Evolutionary conservation across 202 grass and related monocot species (phyloP).

Genomic region (Zizania palustris): DNA sequence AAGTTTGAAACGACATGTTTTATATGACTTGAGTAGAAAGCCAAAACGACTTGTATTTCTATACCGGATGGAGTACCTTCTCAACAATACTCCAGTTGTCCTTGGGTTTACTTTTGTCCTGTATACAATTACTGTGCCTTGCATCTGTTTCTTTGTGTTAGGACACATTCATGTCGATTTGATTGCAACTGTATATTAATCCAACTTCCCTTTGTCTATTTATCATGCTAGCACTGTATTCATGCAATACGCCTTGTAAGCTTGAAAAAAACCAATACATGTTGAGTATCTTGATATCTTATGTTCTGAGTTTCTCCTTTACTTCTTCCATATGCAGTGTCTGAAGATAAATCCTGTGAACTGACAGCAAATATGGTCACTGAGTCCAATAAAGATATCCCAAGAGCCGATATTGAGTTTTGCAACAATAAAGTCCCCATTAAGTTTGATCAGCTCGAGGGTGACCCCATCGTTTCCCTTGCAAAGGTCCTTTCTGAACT

Average conservation of each 20-base stretch:
- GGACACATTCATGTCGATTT: background rate
- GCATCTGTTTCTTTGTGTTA: background rate
- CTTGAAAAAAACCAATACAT: background rate
- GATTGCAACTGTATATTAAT: background rate
- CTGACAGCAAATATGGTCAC: slow-evolving; percentile 39
- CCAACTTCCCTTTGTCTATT: background rate
- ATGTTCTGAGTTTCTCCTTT: slow-evolving; percentile 24
- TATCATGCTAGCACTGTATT: background rate
- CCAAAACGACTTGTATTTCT: too few relatives aligned
- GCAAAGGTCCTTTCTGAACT: slow-evolving; percentile 59
- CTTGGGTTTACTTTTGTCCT: background rate
- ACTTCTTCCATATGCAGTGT: slow-evolving; percentile 53
- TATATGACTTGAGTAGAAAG: too few relatives aligned
- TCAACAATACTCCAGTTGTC: background rate
- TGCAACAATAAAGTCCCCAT: slow-evolving; percentile 36
- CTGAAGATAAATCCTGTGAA: slow-evolving; percentile 62
- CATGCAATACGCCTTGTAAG: background rate
- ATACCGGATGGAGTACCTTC: too few relatives aligned
- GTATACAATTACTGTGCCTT: background rate
- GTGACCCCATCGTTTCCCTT: slow-evolving; percentile 57
- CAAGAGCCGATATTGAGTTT: slow-evolving; percentile 33
- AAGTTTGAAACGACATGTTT: too few relatives aligned
- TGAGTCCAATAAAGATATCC: slow-evolving; percentile 43
- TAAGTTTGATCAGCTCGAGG: slow-evolving; percentile 58
- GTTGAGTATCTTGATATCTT: slow-evolving; percentile 9